Percentiles rank a stretch among this genome's conserved stretches.
Conservation (phyloP, 345 rosid genomes). For the Noccaea bulbosa region DNA sequence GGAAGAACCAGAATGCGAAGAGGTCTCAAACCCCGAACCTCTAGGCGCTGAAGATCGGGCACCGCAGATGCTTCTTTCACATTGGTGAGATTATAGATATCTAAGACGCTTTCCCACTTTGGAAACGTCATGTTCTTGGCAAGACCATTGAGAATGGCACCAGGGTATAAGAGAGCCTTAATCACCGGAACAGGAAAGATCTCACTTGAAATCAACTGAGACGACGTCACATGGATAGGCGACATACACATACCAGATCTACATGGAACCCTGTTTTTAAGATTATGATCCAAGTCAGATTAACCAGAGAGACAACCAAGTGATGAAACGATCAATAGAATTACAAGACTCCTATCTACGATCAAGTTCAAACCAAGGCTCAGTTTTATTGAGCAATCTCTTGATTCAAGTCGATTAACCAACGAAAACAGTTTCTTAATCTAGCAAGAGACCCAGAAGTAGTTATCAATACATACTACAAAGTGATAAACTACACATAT, state of each 20-base stretch:
- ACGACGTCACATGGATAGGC: slow-evolving; percentile 90
- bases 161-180: slow-evolving; percentile 84
- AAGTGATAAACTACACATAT: background rate
- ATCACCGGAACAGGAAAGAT: slow-evolving; percentile 81
- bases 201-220: slow-evolving; percentile 92
- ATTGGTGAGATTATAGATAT: slow-evolving; percentile 68
- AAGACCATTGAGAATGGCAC: slow-evolving; percentile 71
- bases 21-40: slow-evolving; percentile 52
- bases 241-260: slow-evolving; percentile 89
- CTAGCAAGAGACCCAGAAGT: slow-evolving; percentile 21
- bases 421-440: slow-evolving; percentile 17
- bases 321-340: slow-evolving; percentile 3
- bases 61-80: slow-evolving; percentile 74
- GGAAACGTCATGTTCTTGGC: slow-evolving; percentile 64
- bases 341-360: slow-evolving; percentile 2
- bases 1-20: background rate
- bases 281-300: slow-evolving; percentile 14
- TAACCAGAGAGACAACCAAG: background rate
- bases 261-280: slow-evolving; percentile 70
- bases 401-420: slow-evolving; percentile 3
- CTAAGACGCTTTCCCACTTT: slow-evolving; percentile 69
- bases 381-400: background rate
- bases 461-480: background rate
- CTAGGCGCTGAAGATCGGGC: slow-evolving; percentile 86
- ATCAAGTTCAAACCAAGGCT: slow-evolving; percentile 15